phyloP scores from a whole-genome alignment of 1,284 basidiomycete genomes.

The Anthracocystis panici-leucophaei region DNA sequence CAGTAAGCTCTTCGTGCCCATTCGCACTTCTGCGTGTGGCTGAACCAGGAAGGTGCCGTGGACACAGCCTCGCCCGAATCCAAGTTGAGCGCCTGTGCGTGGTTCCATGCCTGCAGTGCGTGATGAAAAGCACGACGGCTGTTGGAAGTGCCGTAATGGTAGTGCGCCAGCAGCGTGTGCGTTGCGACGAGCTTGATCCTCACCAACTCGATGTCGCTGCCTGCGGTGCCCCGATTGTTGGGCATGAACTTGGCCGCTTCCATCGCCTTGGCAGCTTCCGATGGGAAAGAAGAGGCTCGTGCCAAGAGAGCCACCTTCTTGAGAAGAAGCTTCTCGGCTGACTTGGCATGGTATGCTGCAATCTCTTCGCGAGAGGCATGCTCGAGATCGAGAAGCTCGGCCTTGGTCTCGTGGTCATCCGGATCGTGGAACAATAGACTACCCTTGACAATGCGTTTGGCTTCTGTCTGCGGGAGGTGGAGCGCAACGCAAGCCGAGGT shows the following conservation, averaged over 20 bases:
- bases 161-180: conserved; percentile 57
- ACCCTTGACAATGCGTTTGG: conserved; percentile 53
- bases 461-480: conserved; percentile 53
- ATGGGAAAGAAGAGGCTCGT: conserved; percentile 40
- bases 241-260: conserved; percentile 28
- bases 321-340: conserved; percentile 55
- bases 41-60: conserved; percentile 48
- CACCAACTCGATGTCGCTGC: conserved; percentile 49
- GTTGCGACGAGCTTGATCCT: conserved; percentile 62
- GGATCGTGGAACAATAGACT: conserved; percentile 42
- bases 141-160: conserved; percentile 57
- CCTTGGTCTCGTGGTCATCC: conserved; percentile 48
- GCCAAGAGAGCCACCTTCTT: conserved; percentile 41
- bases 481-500: conserved; percentile 56
- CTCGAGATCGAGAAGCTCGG: conserved; percentile 45
- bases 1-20: conserved; percentile 62
- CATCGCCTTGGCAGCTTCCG: conserved; percentile 30
- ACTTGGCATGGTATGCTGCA: conserved; percentile 56
- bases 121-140: conserved; percentile 52
- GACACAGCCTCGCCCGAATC: conserved; percentile 29
- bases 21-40: conserved; percentile 55
- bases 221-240: conserved; percentile 26
- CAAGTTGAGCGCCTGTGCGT: conserved; percentile 51
- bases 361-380: conserved; percentile 54
- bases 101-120: conserved; percentile 58